Percentiles rank a stretch among this genome's conserved stretches.
Evolutionary conservation across 306 rosid species (phyloP).

Genomic region (Lathyrus oleraceus): DNA sequence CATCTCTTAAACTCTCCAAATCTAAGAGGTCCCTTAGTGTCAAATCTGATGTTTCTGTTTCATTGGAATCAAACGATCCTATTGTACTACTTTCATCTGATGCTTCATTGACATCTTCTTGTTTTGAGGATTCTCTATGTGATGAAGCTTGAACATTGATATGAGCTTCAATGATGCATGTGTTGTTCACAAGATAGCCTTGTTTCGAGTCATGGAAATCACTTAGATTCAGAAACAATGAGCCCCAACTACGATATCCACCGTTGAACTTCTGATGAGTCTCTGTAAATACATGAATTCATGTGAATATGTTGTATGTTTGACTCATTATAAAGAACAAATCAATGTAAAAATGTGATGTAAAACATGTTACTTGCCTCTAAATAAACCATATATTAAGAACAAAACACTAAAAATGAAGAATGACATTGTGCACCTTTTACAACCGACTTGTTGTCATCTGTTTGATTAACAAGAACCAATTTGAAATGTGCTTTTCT

Average conservation of each 20-base stretch:
- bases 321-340: background rate
- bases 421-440: conserved; percentile 23
- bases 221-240: conserved; percentile 65
- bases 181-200: conserved; percentile 73
- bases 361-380: no score
- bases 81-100: conserved; percentile 23
- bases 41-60: conserved; percentile 23
- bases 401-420: background rate
- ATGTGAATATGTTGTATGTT: no score
- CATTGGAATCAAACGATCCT: conserved; percentile 4
- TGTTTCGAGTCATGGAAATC: conserved; percentile 65
- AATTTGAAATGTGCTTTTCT: conserved; percentile 41
- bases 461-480: conserved; percentile 35
- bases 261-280: conserved; percentile 86
- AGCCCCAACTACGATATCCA: conserved; percentile 85
- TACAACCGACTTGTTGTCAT: conserved; percentile 19
- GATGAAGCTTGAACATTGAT: conserved; percentile 42
- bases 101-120: background rate
- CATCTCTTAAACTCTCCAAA: conserved; percentile 14
- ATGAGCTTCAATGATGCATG: conserved; percentile 79
- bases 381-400: no score
- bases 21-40: conserved; percentile 39
- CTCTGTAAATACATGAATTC: conserved; percentile 40
- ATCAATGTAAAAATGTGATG: background rate
- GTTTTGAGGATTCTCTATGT: background rate